Evolutionary conservation across 495 filamentous ascomycete species (phyloP).

Genomic region (Lasiosphaeriaceae sp.): DNA sequence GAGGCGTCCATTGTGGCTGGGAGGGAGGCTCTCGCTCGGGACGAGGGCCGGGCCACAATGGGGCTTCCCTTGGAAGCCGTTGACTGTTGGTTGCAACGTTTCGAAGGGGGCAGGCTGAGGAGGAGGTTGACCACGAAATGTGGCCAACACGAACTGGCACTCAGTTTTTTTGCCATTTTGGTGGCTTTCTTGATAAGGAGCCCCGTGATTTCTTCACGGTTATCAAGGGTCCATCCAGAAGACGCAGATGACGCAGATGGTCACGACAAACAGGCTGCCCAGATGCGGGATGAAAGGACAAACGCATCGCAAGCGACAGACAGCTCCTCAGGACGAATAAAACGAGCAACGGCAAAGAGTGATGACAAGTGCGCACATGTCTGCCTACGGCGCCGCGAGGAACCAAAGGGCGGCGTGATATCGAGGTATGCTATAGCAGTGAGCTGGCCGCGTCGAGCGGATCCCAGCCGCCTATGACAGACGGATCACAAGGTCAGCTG

Average conservation of each 20-base stretch:
- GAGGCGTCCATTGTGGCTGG: too few species aligned
- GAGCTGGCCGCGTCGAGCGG: conserved; percentile 24
- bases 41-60: too few species aligned
- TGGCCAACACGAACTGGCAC: conserved; percentile 5
- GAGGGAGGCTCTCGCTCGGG: too few species aligned
- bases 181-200: neutral
- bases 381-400: neutral
- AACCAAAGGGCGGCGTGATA: conserved; percentile 9
- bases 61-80: neutral
- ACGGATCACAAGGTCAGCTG: conserved; percentile 33
- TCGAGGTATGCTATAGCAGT: conserved; percentile 1
- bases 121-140: conserved; percentile 10
- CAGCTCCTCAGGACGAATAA: too few species aligned
- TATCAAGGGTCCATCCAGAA: neutral
- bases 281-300: neutral
- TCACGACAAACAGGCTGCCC: neutral
- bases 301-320: too few species aligned
- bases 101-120: conserved; percentile 8
- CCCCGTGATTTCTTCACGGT: neutral
- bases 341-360: too few species aligned
- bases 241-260: neutral
- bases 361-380: too few species aligned
- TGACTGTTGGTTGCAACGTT: conserved; percentile 9
- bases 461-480: conserved; percentile 16
- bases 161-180: conserved; percentile 5